Evolutionary conservation across 2,329 filamentous ascomycete species (phyloP).

Genomic region (Fusarium brachygibbosum): DNA sequence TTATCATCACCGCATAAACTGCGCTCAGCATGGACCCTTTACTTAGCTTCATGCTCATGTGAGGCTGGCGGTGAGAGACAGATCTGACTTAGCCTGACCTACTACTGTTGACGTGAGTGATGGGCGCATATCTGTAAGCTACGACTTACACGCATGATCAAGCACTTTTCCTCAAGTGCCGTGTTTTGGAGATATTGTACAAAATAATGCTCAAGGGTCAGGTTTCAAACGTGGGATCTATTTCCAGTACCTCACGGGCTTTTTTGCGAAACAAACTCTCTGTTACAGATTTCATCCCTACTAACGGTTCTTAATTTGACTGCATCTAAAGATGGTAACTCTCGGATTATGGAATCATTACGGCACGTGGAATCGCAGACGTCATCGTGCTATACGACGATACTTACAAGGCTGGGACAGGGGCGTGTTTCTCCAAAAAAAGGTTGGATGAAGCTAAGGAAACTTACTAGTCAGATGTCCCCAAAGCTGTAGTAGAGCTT

Average conservation of each 20-base stretch:
- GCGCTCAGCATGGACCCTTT: slow-evolving; percentile 13
- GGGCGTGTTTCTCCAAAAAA: slow-evolving; percentile 4
- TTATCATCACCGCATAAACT: slow-evolving; percentile 26
- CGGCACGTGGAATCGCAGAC: slow-evolving; percentile 12
- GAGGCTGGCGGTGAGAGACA: slow-evolving; percentile 26
- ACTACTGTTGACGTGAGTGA: slow-evolving; percentile 3
- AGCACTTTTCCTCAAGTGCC: neutral
- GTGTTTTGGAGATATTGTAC: slow-evolving; percentile 1
- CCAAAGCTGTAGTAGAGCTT: neutral
- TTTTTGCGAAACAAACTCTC: neutral
- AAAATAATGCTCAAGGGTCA: neutral
- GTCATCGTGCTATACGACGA: slow-evolving; percentile 18
- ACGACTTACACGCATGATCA: slow-evolving; percentile 17
- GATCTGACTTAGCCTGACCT: neutral
- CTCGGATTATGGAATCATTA: slow-evolving; percentile 6
- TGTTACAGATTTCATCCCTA: neutral
- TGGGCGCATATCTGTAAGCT: slow-evolving; percentile 4
- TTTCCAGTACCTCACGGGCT: neutral
- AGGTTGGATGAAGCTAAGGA: slow-evolving; percentile 13
- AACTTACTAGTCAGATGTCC: neutral
- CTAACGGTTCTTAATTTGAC: neutral
- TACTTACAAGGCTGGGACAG: neutral
- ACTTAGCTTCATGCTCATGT: slow-evolving; percentile 6
- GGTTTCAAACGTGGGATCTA: neutral
- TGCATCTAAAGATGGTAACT: neutral